These are phyloP conservation scores for Clonostachys solani DNA, from an alignment of 2,329 filamentous ascomycete genomes.

Conservation along the genomic window DNA sequence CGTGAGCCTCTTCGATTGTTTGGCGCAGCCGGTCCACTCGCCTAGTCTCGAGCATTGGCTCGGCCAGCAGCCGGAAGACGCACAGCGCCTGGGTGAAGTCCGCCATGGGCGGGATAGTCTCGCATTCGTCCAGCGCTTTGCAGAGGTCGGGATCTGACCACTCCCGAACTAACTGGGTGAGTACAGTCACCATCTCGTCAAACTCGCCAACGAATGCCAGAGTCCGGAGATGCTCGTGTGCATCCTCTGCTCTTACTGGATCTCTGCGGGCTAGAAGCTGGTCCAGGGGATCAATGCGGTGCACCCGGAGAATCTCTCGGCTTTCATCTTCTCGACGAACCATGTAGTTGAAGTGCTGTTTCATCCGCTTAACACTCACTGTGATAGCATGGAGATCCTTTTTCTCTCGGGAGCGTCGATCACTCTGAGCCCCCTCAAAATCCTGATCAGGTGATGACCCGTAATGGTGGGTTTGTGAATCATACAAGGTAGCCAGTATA, in stretches of 20 bases:
- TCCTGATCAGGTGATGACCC: no score
- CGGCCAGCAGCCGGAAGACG: slow-evolving; percentile 42
- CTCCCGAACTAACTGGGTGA: slow-evolving; percentile 54
- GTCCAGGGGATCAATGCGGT: slow-evolving; percentile 3
- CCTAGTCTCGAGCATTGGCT: slow-evolving; percentile 29
- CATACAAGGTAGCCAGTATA: background rate
- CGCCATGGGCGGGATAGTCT: slow-evolving; percentile 13
- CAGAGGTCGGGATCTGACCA: slow-evolving; percentile 31
- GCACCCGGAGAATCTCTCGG: no score
- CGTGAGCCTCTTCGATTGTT: slow-evolving; percentile 12
- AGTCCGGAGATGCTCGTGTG: slow-evolving; percentile 57
- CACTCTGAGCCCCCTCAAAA: no score
- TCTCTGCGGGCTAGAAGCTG: slow-evolving; percentile 23
- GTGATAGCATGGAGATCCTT: no score
- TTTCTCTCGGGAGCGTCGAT: no score
- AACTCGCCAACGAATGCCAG: slow-evolving; percentile 58
- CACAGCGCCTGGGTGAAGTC: slow-evolving; percentile 34
- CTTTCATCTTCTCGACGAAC: no score
- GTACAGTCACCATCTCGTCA: slow-evolving; percentile 49
- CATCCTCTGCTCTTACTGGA: slow-evolving; percentile 27
- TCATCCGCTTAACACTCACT: no score
- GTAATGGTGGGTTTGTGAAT: no score
- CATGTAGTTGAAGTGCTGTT: no score
- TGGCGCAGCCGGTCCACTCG: slow-evolving; percentile 21
- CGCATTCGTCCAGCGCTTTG: slow-evolving; percentile 22